Conservation (phyloP, 441 rosid species). For the Populus hybrid region DNA sequence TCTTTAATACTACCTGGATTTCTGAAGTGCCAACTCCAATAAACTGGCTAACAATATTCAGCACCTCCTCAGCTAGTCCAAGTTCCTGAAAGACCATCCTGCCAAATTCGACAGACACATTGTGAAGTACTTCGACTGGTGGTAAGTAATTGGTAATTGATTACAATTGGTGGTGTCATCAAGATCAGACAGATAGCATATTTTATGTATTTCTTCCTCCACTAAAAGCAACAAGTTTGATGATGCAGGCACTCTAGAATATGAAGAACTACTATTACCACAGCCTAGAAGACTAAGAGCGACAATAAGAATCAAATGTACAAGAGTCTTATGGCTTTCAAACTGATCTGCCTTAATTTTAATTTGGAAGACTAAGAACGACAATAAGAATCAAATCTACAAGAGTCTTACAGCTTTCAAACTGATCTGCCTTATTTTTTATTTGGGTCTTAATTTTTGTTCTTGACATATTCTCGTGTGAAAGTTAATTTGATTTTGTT, state of each 20-base stretch:
- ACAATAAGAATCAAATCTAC: background rate
- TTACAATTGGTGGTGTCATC: background rate
- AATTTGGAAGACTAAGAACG: background rate
- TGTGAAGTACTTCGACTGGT: constrained; percentile 5
- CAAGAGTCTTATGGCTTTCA: background rate
- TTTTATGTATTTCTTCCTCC: constrained; percentile 1
- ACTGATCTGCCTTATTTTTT: background rate
- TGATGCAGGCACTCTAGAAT: background rate
- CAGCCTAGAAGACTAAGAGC: background rate
- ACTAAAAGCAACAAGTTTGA: background rate
- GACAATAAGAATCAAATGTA: background rate
- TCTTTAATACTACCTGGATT: constrained; percentile 46
- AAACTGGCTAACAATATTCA: constrained; percentile 48
- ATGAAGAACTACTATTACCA: background rate
- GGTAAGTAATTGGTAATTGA: background rate
- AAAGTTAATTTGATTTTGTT: background rate
- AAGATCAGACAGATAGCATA: constrained; percentile 3
- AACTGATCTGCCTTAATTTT: background rate
- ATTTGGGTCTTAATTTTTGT: background rate
- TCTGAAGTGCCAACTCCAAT: constrained; percentile 48
- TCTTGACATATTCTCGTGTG: background rate
- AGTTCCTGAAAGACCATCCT: constrained; percentile 65
- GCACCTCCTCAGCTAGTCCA: constrained; percentile 55
- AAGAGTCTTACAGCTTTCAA: background rate
- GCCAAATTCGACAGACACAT: constrained; percentile 24